These are phyloP conservation scores for Daedaleopsis nitida DNA, from an alignment of 768 basidiomycete genomes.

Conservation along the genomic window DNA sequence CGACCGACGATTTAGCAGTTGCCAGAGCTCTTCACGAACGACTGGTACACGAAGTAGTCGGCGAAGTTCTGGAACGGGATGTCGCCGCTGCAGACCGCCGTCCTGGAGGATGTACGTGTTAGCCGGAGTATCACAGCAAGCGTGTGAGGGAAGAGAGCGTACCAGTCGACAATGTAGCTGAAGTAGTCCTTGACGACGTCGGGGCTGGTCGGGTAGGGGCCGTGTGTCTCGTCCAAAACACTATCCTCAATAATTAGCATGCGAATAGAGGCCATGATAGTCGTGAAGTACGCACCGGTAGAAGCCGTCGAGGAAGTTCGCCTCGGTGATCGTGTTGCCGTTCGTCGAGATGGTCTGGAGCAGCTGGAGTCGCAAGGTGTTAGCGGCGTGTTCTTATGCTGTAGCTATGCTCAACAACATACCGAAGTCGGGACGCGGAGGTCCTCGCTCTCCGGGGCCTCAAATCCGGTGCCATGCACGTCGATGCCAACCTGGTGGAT, in stretches of 20 bases:
- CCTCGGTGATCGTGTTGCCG: neutral
- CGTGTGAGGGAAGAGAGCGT: neutral
- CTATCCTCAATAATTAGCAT: neutral
- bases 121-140: neutral
- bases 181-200: neutral
- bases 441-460: neutral
- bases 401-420: neutral
- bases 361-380: neutral
- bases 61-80: neutral
- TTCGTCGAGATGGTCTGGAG: neutral
- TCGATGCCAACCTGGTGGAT: neutral
- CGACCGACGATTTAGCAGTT: neutral
- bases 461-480: neutral
- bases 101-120: neutral
- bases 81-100: neutral
- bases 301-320: neutral
- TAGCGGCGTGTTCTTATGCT: neutral
- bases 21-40: neutral
- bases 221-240: neutral
- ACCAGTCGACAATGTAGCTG: neutral
- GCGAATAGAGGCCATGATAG: too few species aligned
- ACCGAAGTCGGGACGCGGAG: neutral
- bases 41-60: neutral
- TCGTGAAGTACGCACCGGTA: neutral
- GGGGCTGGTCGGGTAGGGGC: neutral